A percentile compares a stretch with the other conserved stretches of the same genome.
phyloP scores from a whole-genome alignment of 2,329 filamentous ascomycete genomes.

The Fulvia fulva region DNA sequence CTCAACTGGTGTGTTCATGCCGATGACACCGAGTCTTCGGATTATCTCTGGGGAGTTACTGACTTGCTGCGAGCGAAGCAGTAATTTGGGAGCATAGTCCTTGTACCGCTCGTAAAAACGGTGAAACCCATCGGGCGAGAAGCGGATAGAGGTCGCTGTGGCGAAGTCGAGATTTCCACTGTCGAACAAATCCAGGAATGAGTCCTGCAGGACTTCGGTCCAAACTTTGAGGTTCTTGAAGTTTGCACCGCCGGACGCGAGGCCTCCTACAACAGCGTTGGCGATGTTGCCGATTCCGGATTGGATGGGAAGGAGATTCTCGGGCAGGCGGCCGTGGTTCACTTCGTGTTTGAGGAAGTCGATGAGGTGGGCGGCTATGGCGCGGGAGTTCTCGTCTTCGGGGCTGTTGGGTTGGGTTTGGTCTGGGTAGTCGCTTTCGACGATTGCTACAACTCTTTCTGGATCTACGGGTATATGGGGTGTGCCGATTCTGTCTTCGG shows the following conservation, averaged over 20 bases:
- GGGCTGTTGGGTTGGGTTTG: slow-evolving; percentile 69
- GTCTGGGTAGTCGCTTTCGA: slow-evolving; percentile 82
- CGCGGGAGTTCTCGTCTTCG: slow-evolving; percentile 67
- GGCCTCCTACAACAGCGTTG: slow-evolving; percentile 83
- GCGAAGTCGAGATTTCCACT: slow-evolving; percentile 83
- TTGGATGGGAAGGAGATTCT: slow-evolving; percentile 74
- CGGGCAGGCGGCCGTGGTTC: slow-evolving; percentile 67
- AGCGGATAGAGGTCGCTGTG: slow-evolving; percentile 83
- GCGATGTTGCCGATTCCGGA: slow-evolving; percentile 91
- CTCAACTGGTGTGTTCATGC: slow-evolving; percentile 93
- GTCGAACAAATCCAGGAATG: slow-evolving; percentile 90
- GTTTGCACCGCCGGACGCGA: slow-evolving; percentile 67
- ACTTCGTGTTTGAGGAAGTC: slow-evolving; percentile 87
- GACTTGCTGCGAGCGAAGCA: slow-evolving; percentile 81
- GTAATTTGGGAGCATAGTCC: slow-evolving; percentile 71
- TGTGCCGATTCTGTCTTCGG: slow-evolving; percentile 81
- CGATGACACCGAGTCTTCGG: slow-evolving; percentile 78
- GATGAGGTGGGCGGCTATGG: slow-evolving; percentile 75
- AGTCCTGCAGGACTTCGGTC: slow-evolving; percentile 91
- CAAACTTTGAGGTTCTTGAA: slow-evolving; percentile 87
- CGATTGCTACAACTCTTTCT: slow-evolving; percentile 76
- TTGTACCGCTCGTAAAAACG: slow-evolving; percentile 88
- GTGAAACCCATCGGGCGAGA: slow-evolving; percentile 86
- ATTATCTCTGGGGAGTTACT: slow-evolving; percentile 91
- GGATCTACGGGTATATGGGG: slow-evolving; percentile 79